Evolutionary conservation across 352 stramenopile species (phyloP).

Genomic region (Pythium folliculosum): DNA sequence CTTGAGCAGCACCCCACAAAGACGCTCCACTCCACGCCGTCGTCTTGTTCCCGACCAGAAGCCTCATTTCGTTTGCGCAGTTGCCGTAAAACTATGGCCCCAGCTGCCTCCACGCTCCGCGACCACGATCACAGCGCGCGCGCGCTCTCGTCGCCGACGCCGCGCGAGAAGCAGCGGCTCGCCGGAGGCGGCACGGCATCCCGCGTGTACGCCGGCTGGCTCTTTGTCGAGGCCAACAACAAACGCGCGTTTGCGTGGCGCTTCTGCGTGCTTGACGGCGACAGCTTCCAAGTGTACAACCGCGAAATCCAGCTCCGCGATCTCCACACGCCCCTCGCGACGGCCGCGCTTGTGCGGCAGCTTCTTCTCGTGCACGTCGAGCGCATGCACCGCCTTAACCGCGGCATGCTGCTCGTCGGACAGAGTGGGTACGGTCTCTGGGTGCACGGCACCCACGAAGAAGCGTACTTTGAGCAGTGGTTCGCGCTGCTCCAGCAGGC

Average conservation of each 20-base stretch:
- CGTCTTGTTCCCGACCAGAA: too few species aligned
- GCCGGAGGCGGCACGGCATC: neutral
- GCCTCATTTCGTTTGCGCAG: neutral
- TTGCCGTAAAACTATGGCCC: neutral
- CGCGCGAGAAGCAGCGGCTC: slow-evolving; percentile 16
- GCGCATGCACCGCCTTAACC: slow-evolving; percentile 46
- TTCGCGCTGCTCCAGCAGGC: slow-evolving; percentile 28
- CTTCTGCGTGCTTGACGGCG: slow-evolving; percentile 48
- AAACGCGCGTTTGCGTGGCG: slow-evolving; percentile 43
- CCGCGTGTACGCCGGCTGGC: slow-evolving; percentile 38
- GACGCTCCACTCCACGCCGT: too few species aligned
- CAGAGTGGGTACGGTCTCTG: slow-evolving; percentile 33
- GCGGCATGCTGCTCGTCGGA: slow-evolving; percentile 40
- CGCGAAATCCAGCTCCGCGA: slow-evolving; percentile 9
- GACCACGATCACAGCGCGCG: neutral
- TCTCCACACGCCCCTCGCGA: neutral
- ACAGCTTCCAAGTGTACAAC: slow-evolving; percentile 32
- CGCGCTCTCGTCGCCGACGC: slow-evolving; percentile 19
- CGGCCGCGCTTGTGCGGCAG: neutral
- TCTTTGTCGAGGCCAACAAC: slow-evolving; percentile 32
- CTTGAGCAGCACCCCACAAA: too few species aligned
- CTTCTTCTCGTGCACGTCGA: slow-evolving; percentile 34
- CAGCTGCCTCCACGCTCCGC: neutral
- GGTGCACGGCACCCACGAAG: slow-evolving; percentile 39
- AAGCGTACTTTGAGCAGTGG: slow-evolving; percentile 41